Evolutionary conservation across 345 rosid species (phyloP).

Genomic region (Pelargonium nanum): DNA sequence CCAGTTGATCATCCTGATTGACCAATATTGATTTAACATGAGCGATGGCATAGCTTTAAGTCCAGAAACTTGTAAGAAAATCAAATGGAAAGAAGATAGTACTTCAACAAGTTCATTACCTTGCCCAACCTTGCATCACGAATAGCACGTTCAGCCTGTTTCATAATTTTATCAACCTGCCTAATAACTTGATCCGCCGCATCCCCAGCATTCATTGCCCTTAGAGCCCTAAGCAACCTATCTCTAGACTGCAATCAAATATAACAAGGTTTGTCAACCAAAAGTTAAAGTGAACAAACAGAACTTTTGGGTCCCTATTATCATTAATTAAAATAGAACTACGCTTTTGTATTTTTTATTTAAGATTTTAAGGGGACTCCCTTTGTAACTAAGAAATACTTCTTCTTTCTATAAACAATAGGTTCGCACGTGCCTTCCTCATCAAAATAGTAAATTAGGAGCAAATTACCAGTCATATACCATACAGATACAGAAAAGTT

Average conservation of each 20-base stretch:
- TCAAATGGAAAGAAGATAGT: neutral
- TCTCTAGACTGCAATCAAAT: constrained; percentile 68
- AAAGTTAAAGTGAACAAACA: neutral
- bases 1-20: constrained; percentile 63
- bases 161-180: constrained; percentile 80
- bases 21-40: no score
- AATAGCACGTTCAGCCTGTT: constrained; percentile 73
- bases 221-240: constrained; percentile 61
- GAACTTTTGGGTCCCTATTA: neutral
- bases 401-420: no score
- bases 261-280: neutral
- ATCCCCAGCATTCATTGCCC: constrained; percentile 88
- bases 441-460: no score
- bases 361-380: no score
- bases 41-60: no score
- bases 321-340: neutral
- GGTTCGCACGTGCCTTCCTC: no score
- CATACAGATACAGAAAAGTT: no score
- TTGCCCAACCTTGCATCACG: constrained; percentile 59
- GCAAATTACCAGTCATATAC: no score
- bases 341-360: no score
- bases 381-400: no score
- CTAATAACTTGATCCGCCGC: constrained; percentile 92
- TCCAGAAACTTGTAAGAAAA: constrained; percentile 1
- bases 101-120: constrained; percentile 27